A percentile compares a stretch with the other conserved stretches of the same genome.
Evolutionary conservation across 106 monocot species (phyloP).

Genomic region (Vanilla planifolia): DNA sequence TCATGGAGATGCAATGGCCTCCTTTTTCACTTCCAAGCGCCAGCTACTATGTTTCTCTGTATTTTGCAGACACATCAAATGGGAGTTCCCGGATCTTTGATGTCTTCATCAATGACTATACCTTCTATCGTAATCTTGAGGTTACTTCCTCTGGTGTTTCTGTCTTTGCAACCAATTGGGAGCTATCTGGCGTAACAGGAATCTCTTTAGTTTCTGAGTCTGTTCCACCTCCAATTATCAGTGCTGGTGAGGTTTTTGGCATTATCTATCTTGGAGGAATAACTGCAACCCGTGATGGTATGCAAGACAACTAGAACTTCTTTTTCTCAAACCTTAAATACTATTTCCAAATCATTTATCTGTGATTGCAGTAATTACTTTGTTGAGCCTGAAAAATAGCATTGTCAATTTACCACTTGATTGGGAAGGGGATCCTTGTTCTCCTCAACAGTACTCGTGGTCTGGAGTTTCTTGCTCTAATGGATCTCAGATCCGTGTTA

Average conservation of each 20-base stretch:
- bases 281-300: constrained; percentile 72
- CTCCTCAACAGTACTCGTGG: constrained; percentile 73
- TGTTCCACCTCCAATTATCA: constrained; percentile 54
- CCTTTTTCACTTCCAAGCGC: constrained; percentile 45
- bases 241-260: constrained; percentile 82
- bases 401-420: constrained; percentile 59
- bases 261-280: constrained; percentile 36
- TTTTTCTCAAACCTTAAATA: not conserved
- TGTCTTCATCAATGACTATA: constrained; percentile 61
- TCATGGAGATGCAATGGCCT: constrained; percentile 77
- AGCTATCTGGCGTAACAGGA: constrained; percentile 57
- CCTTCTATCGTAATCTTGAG: constrained; percentile 40
- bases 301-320: not conserved
- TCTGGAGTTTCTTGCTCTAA: constrained; percentile 67
- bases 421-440: constrained; percentile 94
- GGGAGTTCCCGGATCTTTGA: constrained; percentile 35
- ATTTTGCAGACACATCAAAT: constrained; percentile 60
- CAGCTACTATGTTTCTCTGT: constrained; percentile 83
- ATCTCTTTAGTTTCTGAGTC: constrained; percentile 40
- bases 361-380: constrained; percentile 46
- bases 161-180: constrained; percentile 68
- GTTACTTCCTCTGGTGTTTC: constrained; percentile 46
- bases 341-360: not conserved
- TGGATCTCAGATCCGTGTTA: constrained; percentile 37
- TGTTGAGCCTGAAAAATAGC: constrained; percentile 41